Conservation (phyloP, 208 protist genomes). For the Tetramitus jugosus region DNA sequence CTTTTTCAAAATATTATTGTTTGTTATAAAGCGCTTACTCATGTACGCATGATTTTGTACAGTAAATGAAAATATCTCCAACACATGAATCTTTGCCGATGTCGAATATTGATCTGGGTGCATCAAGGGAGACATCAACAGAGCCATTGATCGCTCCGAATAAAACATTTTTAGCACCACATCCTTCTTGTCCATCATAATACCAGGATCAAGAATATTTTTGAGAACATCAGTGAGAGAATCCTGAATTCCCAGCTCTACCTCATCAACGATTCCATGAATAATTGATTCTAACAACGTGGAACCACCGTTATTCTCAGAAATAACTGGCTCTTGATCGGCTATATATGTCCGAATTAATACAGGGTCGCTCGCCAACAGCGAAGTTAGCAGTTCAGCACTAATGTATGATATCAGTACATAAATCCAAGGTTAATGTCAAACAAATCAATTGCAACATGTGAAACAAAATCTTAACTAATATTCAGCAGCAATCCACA, state of each 20-base stretch:
- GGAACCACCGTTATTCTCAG: too few relatives aligned
- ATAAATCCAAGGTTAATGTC: too few relatives aligned
- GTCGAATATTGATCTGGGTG: background rate
- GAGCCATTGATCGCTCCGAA: background rate
- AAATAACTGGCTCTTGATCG: too few relatives aligned
- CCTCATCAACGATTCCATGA: background rate
- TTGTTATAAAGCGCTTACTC: slow-evolving; percentile 8
- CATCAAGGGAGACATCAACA: background rate
- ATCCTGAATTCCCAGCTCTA: slow-evolving; percentile 1
- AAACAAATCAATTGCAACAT: too few relatives aligned
- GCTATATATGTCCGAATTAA: too few relatives aligned
- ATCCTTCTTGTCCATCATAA: background rate
- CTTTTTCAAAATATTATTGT: background rate
- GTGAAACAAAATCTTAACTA: too few relatives aligned
- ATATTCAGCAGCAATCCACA: too few relatives aligned
- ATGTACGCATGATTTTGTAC: background rate
- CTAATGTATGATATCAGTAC: too few relatives aligned
- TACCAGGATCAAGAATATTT: background rate
- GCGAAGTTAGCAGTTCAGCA: too few relatives aligned
- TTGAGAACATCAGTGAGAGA: background rate
- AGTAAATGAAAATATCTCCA: background rate
- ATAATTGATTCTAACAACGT: background rate
- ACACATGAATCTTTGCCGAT: background rate
- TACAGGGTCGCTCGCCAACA: too few relatives aligned
- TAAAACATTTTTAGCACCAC: background rate